Conservation (phyloP, 1,284 basidiomycete species). For the Cystobasidiaceae sp. region DNA sequence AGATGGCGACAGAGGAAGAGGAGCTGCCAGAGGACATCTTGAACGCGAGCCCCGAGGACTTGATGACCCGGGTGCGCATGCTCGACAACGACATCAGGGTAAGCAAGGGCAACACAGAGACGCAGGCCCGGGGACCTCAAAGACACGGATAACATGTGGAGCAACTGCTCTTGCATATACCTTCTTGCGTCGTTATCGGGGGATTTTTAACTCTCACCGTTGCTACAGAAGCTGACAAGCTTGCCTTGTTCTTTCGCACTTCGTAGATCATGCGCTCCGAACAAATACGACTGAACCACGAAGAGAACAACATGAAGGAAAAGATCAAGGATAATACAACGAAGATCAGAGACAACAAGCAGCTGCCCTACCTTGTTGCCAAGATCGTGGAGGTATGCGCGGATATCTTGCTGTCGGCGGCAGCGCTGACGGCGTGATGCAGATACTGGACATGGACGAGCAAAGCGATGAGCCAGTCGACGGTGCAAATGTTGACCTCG, state of each 20-base stretch:
- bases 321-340: slow-evolving; percentile 97
- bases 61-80: slow-evolving; percentile 70
- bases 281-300: slow-evolving; percentile 82
- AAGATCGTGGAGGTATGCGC: slow-evolving; percentile 82
- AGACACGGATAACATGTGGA: too few relatives aligned
- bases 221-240: too few relatives aligned
- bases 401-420: too few relatives aligned
- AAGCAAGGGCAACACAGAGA: slow-evolving; percentile 32
- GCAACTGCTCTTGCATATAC: not conserved
- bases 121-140: not conserved
- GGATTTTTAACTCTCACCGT: not conserved
- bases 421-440: too few relatives aligned
- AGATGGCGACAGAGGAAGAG: slow-evolving; percentile 47
- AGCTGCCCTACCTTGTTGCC: slow-evolving; percentile 93
- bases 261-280: slow-evolving; percentile 90
- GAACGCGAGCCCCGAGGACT: slow-evolving; percentile 68
- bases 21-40: slow-evolving; percentile 77
- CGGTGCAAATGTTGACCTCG: slow-evolving; percentile 81
- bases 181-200: not conserved
- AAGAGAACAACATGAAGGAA: slow-evolving; percentile 92
- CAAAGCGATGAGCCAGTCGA: slow-evolving; percentile 75
- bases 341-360: slow-evolving; percentile 99
- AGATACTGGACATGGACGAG: slow-evolving; percentile 93
- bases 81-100: slow-evolving; percentile 95
- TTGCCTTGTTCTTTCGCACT: not conserved